phyloP scores from a whole-genome alignment of 2,329 filamentous ascomycete species.

The Pseudohalonectria lignicola region DNA sequence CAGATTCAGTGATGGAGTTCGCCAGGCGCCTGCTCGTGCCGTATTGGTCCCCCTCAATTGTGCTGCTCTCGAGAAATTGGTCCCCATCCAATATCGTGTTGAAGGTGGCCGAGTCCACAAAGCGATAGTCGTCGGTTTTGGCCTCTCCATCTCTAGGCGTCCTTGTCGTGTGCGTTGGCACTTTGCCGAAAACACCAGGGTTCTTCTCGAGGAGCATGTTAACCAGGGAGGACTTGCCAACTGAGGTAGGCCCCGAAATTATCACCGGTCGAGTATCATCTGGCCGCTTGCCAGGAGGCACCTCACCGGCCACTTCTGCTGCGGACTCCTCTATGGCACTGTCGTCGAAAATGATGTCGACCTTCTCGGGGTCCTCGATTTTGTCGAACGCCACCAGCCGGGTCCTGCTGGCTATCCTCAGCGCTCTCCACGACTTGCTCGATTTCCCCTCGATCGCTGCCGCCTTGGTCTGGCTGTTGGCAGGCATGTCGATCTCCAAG shows the following conservation, averaged over 20 bases:
- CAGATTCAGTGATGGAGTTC: constrained; percentile 36
- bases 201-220: constrained; percentile 52
- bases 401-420: constrained; percentile 66
- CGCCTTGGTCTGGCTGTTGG: constrained; percentile 45
- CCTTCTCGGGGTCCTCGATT: constrained; percentile 72
- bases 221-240: constrained; percentile 53
- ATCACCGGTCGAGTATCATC: constrained; percentile 47
- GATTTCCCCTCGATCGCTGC: constrained; percentile 59
- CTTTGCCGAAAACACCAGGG: constrained; percentile 52
- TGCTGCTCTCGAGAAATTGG: constrained; percentile 44
- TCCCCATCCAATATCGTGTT: constrained; percentile 48
- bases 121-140: constrained; percentile 32
- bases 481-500: constrained; percentile 76
- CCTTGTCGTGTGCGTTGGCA: constrained; percentile 44
- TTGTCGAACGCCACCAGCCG: constrained; percentile 75
- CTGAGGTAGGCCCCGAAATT: constrained; percentile 52
- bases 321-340: constrained; percentile 16
- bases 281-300: constrained; percentile 23
- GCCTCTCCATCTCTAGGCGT: constrained; percentile 34
- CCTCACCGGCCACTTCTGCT: constrained; percentile 12
- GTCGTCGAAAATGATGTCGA: constrained; percentile 42
- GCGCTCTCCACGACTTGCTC: constrained; percentile 82
- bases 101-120: constrained; percentile 44
- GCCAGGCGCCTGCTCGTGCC: constrained; percentile 45
- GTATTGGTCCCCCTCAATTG: constrained; percentile 36